Evolutionary conservation across 306 rosid species (phyloP).

Genomic region (Lathyrus tuberosus): DNA sequence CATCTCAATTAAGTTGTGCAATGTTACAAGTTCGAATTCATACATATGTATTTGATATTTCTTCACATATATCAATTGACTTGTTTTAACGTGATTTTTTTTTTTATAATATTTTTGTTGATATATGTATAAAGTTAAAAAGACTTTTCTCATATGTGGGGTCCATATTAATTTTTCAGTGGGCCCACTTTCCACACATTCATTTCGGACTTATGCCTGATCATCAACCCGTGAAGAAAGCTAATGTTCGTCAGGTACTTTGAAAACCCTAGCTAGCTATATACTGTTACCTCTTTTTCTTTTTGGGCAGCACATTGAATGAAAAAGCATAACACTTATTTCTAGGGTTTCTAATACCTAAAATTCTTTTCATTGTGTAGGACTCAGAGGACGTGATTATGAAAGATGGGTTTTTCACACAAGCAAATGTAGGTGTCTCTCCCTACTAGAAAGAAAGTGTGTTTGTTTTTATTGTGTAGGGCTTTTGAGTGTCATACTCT

Average conservation of each 20-base stretch:
- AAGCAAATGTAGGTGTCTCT: conserved; percentile 72
- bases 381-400: conserved; percentile 75
- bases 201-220: conserved; percentile 97
- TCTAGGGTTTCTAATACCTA: conserved; percentile 36
- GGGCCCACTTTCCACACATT: conserved; percentile 99
- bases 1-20: too few relatives aligned
- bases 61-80: too few relatives aligned
- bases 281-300: background rate
- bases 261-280: conserved; percentile 43
- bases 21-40: too few relatives aligned
- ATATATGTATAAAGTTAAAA: background rate
- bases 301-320: conserved; percentile 30
- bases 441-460: conserved; percentile 53
- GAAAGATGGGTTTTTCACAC: conserved; percentile 70
- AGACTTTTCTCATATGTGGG: conserved; percentile 15
- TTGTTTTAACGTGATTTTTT: too few relatives aligned
- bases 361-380: conserved; percentile 44
- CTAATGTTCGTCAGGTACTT: conserved; percentile 77
- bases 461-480: conserved; percentile 27
- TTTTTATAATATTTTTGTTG: too few relatives aligned
- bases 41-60: too few relatives aligned
- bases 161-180: conserved; percentile 52
- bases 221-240: conserved; percentile 77
- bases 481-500: conserved; percentile 11
- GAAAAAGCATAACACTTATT: conserved; percentile 30